Evolutionary conservation across 2,329 filamentous ascomycete species (phyloP).

Genomic region (Neonectria magnoliae): DNA sequence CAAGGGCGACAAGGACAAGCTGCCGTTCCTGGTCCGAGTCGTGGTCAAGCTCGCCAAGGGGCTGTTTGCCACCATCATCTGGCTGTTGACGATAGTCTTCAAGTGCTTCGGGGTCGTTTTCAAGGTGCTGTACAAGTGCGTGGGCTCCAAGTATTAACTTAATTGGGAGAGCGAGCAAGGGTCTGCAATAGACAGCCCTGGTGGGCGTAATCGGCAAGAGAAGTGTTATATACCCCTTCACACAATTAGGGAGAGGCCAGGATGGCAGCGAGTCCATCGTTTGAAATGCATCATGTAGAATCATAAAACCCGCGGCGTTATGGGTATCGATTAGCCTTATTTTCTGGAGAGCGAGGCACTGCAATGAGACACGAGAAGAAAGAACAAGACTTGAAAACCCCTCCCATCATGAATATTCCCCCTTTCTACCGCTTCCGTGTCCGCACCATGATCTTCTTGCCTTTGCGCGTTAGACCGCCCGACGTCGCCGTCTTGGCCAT

Average conservation of each 20-base stretch:
- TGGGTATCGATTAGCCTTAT: constrained; percentile 41
- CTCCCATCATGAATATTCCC: constrained; percentile 19
- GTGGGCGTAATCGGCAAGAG: constrained; percentile 15
- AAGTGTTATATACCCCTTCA: constrained; percentile 3
- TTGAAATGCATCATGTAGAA: constrained; percentile 39
- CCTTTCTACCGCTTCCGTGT: constrained; percentile 66
- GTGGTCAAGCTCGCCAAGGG: constrained; percentile 62
- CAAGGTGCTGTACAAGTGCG: constrained; percentile 60
- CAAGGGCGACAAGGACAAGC: constrained; percentile 56
- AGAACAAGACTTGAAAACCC: constrained; percentile 27
- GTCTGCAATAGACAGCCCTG: background rate
- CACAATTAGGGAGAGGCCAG: constrained; percentile 7
- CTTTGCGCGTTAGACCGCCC: constrained; percentile 67
- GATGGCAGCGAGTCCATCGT: constrained; percentile 17
- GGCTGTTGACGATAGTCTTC: constrained; percentile 65
- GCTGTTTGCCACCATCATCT: constrained; percentile 67
- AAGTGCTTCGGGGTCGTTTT: constrained; percentile 63
- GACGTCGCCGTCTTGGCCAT: constrained; percentile 74
- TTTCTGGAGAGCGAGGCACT: constrained; percentile 28
- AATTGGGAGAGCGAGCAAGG: constrained; percentile 27
- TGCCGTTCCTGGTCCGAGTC: constrained; percentile 60
- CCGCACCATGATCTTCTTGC: constrained; percentile 70
- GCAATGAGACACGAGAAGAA: constrained; percentile 35
- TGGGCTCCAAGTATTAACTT: constrained; percentile 56
- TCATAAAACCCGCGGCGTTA: constrained; percentile 41